Conservation (phyloP, 2,329 filamentous ascomycete genomes). For the Xylaria sp. region DNA sequence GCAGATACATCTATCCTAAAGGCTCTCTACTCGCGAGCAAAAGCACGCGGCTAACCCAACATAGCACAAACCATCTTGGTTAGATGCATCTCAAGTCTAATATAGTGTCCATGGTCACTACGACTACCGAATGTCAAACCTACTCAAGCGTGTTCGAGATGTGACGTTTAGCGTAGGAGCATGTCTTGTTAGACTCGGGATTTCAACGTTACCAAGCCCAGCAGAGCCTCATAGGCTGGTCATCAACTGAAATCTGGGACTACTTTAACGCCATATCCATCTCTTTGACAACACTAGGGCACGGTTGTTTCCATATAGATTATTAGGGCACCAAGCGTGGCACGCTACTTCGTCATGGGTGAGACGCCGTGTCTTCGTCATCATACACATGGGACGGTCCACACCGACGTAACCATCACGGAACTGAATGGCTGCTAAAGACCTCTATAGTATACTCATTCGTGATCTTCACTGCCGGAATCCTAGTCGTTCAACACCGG, state of each 20-base stretch:
- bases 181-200: neutral
- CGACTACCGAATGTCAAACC: constrained; percentile 15
- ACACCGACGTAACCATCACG: constrained; percentile 27
- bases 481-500: too few species aligned
- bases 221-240: constrained; percentile 15
- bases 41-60: neutral
- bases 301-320: neutral
- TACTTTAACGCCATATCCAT: neutral
- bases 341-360: neutral
- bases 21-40: neutral
- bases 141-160: neutral
- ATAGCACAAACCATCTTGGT: neutral
- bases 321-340: neutral
- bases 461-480: neutral
- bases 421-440: constrained; percentile 5
- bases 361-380: constrained; percentile 2
- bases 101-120: constrained; percentile 5
- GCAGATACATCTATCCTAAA: neutral
- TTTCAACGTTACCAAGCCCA: neutral
- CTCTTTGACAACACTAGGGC: neutral
- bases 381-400: constrained; percentile 7
- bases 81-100: neutral
- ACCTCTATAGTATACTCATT: neutral
- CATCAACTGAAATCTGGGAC: constrained; percentile 1
- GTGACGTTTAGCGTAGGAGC: constrained; percentile 8